phyloP scores from a whole-genome alignment of 202 grass and related monocot species.

The Panicum virgatum region DNA sequence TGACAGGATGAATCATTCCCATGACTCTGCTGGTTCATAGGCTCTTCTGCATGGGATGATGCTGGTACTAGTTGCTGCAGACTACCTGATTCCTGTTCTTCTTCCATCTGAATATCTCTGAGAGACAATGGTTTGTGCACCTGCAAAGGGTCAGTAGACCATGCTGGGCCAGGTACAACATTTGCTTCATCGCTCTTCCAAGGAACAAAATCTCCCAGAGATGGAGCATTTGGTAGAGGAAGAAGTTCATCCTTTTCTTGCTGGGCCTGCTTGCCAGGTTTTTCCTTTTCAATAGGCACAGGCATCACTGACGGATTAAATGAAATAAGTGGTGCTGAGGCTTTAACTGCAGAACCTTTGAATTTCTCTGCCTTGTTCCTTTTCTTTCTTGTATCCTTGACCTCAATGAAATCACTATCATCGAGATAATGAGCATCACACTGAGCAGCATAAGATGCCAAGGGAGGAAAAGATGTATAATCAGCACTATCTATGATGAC shows the following conservation, averaged over 20 bases:
- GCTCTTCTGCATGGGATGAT: background rate
- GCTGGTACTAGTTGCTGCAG: background rate
- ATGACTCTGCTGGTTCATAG: background rate
- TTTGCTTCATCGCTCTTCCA: background rate
- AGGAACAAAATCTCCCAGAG: constrained; percentile 36
- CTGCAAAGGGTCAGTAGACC: background rate
- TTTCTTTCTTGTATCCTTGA: constrained; percentile 81
- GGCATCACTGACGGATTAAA: constrained; percentile 46
- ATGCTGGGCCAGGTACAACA: constrained; percentile 2
- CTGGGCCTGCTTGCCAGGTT: constrained; percentile 37
- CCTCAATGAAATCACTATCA: constrained; percentile 81
- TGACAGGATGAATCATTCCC: background rate
- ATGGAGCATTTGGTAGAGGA: constrained; percentile 56
- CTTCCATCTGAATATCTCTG: constrained; percentile 14
- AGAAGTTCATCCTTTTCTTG: constrained; percentile 58
- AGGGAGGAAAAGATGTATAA: constrained; percentile 43
- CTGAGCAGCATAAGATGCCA: constrained; percentile 34
- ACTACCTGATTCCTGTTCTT: constrained; percentile 7
- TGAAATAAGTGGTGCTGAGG: constrained; percentile 33
- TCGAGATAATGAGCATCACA: constrained; percentile 50
- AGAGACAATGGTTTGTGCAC: background rate
- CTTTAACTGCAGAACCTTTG: constrained; percentile 52
- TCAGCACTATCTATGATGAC: constrained; percentile 35
- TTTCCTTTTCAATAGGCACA: constrained; percentile 46
- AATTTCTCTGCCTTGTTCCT: constrained; percentile 72